Percentiles rank a stretch among this genome's conserved stretches.
These are phyloP conservation scores for Saturnispora ahearnii DNA, from an alignment of 805 yeast species.

Conservation along the genomic window DNA sequence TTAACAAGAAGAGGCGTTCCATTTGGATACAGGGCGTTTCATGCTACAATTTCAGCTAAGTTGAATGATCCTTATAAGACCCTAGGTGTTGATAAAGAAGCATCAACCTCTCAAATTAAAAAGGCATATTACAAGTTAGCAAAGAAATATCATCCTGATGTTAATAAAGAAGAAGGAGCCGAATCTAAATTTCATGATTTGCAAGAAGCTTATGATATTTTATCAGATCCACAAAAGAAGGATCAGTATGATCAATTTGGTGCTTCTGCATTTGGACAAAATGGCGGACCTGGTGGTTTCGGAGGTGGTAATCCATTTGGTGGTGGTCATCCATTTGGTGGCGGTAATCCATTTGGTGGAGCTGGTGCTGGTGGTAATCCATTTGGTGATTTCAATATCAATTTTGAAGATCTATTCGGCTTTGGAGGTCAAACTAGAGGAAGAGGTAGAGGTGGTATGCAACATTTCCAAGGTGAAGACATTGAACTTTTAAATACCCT, in stretches of 20 bases:
- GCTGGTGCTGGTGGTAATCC: slow-evolving; percentile 31
- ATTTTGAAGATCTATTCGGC: slow-evolving; percentile 52
- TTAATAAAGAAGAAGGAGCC: slow-evolving; percentile 83
- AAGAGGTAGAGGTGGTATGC: slow-evolving; percentile 38
- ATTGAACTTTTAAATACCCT: slow-evolving; percentile 71
- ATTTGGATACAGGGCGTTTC: slow-evolving; percentile 30
- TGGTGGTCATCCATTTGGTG: slow-evolving; percentile 32
- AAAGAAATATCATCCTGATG: slow-evolving; percentile 92
- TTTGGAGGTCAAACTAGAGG: slow-evolving; percentile 28
- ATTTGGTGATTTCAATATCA: slow-evolving; percentile 27
- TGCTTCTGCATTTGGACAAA: slow-evolving; percentile 67
- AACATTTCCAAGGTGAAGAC: slow-evolving; percentile 83
- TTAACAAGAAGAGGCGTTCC: not conserved
- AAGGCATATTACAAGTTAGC: slow-evolving; percentile 92
- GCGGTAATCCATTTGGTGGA: slow-evolving; percentile 30
- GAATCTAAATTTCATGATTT: slow-evolving; percentile 85
- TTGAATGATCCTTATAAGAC: slow-evolving; percentile 72
- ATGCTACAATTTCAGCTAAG: slow-evolving; percentile 27
- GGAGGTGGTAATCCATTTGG: slow-evolving; percentile 38
- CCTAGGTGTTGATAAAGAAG: slow-evolving; percentile 65
- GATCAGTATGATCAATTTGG: slow-evolving; percentile 91
- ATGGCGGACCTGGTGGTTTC: slow-evolving; percentile 42
- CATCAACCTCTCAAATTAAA: slow-evolving; percentile 79
- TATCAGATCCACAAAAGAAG: slow-evolving; percentile 77
- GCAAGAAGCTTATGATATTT: slow-evolving; percentile 89